Percentiles rank a stretch among this genome's conserved stretches.
Evolutionary conservation across 768 basidiomycete genomes (phyloP).

Genomic region (Collybiopsis luxurians): DNA sequence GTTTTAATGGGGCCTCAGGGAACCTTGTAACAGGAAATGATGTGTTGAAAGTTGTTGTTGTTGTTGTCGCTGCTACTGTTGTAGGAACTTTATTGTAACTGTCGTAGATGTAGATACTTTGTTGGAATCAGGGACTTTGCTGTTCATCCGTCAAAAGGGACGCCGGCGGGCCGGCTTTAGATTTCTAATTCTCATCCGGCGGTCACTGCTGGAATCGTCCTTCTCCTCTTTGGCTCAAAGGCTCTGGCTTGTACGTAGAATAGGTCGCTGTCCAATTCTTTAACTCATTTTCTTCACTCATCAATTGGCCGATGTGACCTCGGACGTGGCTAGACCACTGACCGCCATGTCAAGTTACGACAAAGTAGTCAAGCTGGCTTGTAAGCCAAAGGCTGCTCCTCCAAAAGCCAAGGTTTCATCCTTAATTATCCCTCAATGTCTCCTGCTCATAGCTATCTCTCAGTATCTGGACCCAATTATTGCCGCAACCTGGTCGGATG

Average conservation of each 20-base stretch:
- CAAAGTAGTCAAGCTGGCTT: conserved; percentile 94
- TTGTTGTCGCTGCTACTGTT: neutral
- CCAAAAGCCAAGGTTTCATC: conserved; percentile 86
- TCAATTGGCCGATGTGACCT: no score
- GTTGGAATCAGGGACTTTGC: no score
- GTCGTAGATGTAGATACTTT: no score
- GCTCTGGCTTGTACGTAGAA: no score
- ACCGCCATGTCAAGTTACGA: conserved; percentile 72
- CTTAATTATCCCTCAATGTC: conserved; percentile 8
- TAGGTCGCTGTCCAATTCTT: neutral
- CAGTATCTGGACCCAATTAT: conserved; percentile 97
- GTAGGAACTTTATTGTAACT: no score
- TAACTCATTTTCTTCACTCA: no score
- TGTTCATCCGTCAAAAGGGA: no score
- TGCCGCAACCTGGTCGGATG: conserved; percentile 94
- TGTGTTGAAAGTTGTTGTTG: neutral
- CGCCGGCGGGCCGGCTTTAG: no score
- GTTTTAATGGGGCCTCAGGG: neutral
- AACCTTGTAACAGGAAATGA: neutral
- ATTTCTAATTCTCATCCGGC: no score
- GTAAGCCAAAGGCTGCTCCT: conserved; percentile 94
- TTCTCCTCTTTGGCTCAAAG: no score
- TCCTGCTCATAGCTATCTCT: conserved; percentile 7
- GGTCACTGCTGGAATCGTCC: no score
- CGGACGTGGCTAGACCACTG: neutral